phyloP scores from a whole-genome alignment of 148 eudicot genomes.

The Nepenthes mirabilis region DNA sequence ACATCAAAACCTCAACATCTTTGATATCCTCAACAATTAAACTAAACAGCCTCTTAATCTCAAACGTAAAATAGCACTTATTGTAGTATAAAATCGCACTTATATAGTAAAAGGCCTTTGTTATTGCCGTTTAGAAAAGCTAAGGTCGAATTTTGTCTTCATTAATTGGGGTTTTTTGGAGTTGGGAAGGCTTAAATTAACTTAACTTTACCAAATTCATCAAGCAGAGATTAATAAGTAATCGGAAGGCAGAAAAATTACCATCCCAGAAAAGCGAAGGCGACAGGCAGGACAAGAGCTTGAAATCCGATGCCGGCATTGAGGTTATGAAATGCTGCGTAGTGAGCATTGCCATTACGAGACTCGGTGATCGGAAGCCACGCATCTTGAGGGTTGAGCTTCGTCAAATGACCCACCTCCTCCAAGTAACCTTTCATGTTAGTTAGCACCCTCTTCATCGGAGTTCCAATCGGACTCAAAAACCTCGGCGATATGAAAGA shows the following conservation, averaged over 20 bases:
- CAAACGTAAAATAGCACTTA: no score
- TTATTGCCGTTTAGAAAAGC: no score
- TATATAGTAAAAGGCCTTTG: no score
- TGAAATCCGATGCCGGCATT: conserved; percentile 96
- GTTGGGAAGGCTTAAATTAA: no score
- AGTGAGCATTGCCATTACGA: conserved; percentile 87
- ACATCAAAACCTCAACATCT: no score
- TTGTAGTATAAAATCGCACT: no score
- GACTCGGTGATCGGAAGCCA: conserved; percentile 98
- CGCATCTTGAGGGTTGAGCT: conserved; percentile 94
- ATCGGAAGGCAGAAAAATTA: conserved; percentile 7
- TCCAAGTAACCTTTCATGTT: conserved; percentile 93
- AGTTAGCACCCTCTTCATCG: conserved; percentile 79
- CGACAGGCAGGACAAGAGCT: conserved; percentile 84
- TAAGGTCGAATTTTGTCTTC: no score
- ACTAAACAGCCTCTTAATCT: no score
- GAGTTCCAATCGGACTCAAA: conserved; percentile 89
- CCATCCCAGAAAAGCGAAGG: conserved; percentile 97
- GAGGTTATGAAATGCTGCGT: conserved; percentile 89
- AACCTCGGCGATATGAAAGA: conserved; percentile 87
- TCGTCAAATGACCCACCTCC: conserved; percentile 86
- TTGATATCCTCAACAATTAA: no score
- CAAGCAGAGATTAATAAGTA: no score
- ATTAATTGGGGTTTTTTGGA: no score
- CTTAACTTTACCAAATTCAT: no score